Evolutionary conservation across 192 early-diverging fungal species (phyloP), one percentile per base, ranked within the genome.

Genomic region (Rhizophagus clarus): DNA sequence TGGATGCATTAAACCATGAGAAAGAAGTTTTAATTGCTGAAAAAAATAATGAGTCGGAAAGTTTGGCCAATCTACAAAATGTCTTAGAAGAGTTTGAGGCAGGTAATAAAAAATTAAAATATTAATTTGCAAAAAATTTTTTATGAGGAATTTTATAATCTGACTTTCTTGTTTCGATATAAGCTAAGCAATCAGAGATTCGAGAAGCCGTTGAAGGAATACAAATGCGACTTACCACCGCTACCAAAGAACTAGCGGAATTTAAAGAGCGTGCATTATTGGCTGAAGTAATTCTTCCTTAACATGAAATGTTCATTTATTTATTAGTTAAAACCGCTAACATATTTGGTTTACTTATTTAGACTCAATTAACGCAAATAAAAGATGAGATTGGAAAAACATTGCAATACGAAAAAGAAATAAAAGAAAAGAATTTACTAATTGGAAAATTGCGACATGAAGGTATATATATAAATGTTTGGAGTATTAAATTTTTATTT

Each of bases 1-100:
- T 85, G 4, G 85, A 87, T 69, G 79, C 84, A 45, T 80, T 87
- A 3, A 81, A 85, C 32, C 80, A 80, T 7, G 87, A 88, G 49
- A 81, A 89, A 77, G 86, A 89, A 29, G 32, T 77, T 10, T 74
- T 89, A 26, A 78, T 84, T 31, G 74, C 84, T 17, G 90, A 90
- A 49, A 84, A 87, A 20, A 89, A 91, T 62, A 85, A 85, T 12
- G 90, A 95, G 75, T 79, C 83, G 34, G 80, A 86, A 26, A 91
- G 91, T 79, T 74, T 94, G 60, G 80, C 79, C 15, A 99, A 99
- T 79, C 86, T 99, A 76, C 97, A 96, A 77, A 79, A 87, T 37
- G 96, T 97, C 20, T 85, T 99, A 68, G 93, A 95, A 85, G 91
- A 94, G 81, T 95, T 99, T 82, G 95, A 99, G 83, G 89, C 88